These are phyloP conservation scores for Phialophora chinensis DNA, from an alignment of 2,329 filamentous ascomycete genomes.

Conservation along the genomic window DNA sequence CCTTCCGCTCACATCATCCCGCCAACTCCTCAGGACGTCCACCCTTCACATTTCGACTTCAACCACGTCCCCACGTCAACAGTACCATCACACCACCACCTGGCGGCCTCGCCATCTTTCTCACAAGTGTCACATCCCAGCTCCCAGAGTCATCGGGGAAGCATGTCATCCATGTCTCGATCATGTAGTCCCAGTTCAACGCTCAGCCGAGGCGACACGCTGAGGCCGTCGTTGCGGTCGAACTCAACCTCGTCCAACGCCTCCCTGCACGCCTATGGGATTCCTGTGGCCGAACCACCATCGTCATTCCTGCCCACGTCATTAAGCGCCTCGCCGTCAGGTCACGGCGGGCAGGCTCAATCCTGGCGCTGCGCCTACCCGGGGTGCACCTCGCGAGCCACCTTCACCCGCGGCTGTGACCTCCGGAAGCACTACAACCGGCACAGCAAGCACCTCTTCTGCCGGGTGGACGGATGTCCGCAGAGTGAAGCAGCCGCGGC, in stretches of 20 bases:
- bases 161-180: constrained; percentile 36
- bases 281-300: constrained; percentile 34
- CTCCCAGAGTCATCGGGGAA: constrained; percentile 30
- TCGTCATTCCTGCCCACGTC: constrained; percentile 20
- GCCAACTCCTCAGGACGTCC: constrained; percentile 37
- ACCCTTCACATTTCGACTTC: constrained; percentile 36
- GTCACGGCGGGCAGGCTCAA: constrained; percentile 16
- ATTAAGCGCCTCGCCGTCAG: constrained; percentile 8
- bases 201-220: constrained; percentile 20
- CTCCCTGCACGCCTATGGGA: constrained; percentile 39
- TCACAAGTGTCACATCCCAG: constrained; percentile 33
- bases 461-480: constrained; percentile 63
- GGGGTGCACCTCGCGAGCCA: constrained; percentile 63
- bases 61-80: constrained; percentile 26
- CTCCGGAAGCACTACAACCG: constrained; percentile 68
- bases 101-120: constrained; percentile 34
- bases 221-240: constrained; percentile 31
- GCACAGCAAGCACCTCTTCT: constrained; percentile 67
- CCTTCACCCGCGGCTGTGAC: constrained; percentile 66
- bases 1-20: constrained; percentile 36
- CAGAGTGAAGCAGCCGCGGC: constrained; percentile 46
- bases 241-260: constrained; percentile 37
- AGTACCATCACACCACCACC: constrained; percentile 28
- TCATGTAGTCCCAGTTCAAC: constrained; percentile 35
- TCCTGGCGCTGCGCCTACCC: constrained; percentile 66